Conservation (phyloP, 805 yeast species). For the Metschnikowia proteae region DNA sequence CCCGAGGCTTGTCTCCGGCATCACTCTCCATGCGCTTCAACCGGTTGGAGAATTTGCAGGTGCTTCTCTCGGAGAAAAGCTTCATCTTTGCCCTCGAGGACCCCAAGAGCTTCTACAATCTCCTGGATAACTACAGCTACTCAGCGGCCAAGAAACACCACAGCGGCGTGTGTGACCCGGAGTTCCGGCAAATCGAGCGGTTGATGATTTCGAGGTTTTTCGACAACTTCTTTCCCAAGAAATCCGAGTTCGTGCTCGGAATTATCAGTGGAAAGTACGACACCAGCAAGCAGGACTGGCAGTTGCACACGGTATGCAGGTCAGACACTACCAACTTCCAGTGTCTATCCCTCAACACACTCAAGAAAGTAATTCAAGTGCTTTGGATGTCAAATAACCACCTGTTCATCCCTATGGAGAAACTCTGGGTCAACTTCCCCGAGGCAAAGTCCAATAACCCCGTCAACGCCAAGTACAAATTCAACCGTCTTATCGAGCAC, state of each 20-base stretch:
- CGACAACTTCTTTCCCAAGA: conserved; percentile 20
- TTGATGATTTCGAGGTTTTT: conserved; percentile 21
- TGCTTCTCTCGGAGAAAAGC: conserved; percentile 47
- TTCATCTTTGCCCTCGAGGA: conserved; percentile 38
- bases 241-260: conserved; percentile 6
- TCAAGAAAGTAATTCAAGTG: conserved; percentile 12
- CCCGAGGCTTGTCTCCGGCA: conserved; percentile 61
- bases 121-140: conserved; percentile 36
- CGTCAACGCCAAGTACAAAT: conserved; percentile 40
- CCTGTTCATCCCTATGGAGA: conserved; percentile 23
- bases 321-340: conserved; percentile 8
- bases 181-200: conserved; percentile 24
- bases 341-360: conserved; percentile 9
- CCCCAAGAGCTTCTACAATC: conserved; percentile 30
- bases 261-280: conserved; percentile 38
- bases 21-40: conserved; percentile 68
- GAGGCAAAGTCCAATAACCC: conserved; percentile 24
- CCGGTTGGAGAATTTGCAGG: conserved; percentile 54
- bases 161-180: conserved; percentile 13
- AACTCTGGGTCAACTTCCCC: conserved; percentile 24
- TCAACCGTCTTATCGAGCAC: conserved; percentile 45
- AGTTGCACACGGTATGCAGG: conserved; percentile 13
- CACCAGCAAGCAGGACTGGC: conserved; percentile 30
- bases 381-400: conserved; percentile 30
- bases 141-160: conserved; percentile 24